These are phyloP conservation scores for Exobasidium cylindrosporum DNA, from an alignment of 1,284 basidiomycete species.

Conservation along the genomic window DNA sequence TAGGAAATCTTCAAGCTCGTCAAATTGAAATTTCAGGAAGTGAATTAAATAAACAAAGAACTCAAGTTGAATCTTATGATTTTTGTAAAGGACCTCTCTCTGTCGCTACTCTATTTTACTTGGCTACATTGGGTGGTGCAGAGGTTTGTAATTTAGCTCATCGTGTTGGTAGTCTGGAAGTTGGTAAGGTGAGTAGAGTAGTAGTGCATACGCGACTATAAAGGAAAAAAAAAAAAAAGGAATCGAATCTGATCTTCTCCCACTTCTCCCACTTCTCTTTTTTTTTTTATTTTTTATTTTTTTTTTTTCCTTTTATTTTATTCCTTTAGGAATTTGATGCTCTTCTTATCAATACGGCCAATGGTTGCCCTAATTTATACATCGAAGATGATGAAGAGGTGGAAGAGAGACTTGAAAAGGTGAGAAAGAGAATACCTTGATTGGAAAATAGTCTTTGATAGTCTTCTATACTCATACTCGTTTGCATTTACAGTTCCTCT, in stretches of 20 bases:
- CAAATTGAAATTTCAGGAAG: conserved; percentile 12
- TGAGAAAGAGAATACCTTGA: neutral
- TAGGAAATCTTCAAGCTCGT: neutral
- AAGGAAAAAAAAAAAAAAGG: no score
- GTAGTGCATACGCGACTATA: no score
- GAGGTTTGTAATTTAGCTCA: conserved; percentile 71
- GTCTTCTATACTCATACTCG: conserved; percentile 42
- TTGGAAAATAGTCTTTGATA: conserved; percentile 35
- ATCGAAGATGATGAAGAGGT: conserved; percentile 16
- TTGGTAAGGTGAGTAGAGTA: conserved; percentile 67
- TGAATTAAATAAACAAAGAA: neutral
- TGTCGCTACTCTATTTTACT: conserved; percentile 75
- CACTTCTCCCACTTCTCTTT: no score
- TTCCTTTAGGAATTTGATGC: conserved; percentile 74
- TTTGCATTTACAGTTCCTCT: conserved; percentile 19
- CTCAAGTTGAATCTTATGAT: conserved; percentile 15
- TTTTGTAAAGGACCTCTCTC: conserved; percentile 69
- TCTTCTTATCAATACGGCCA: conserved; percentile 65
- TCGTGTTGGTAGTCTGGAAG: conserved; percentile 72
- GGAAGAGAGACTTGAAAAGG: conserved; percentile 11
- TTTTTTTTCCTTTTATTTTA: neutral
- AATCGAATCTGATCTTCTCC: no score
- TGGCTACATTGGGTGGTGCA: conserved; percentile 90
- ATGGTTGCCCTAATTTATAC: conserved; percentile 11
- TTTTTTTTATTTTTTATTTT: no score